Evolutionary conservation across 129 eudicot genomes (phyloP).

Genomic region (Calendula officinalis): DNA sequence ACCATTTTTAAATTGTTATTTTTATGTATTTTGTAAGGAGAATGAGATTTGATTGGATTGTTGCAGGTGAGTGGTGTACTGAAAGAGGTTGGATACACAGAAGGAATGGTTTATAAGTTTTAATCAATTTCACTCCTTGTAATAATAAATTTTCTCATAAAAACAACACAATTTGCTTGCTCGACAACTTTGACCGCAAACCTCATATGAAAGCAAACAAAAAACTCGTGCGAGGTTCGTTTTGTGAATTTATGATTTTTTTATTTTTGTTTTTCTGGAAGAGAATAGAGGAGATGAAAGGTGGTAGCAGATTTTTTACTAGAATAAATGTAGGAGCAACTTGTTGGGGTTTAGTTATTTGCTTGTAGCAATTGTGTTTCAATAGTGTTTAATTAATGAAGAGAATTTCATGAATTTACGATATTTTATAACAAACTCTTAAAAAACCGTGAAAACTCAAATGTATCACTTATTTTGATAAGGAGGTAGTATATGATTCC

Average conservation of each 20-base stretch:
- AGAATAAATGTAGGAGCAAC: conserved; percentile 20
- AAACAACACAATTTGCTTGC: neutral
- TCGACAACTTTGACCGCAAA: conserved; percentile 3
- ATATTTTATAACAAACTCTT: no score
- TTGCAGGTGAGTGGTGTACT: conserved; percentile 81
- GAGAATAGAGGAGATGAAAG: no score
- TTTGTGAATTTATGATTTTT: no score
- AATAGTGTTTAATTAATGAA: neutral
- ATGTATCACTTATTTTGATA: no score
- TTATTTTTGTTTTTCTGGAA: no score
- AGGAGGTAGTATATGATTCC: no score
- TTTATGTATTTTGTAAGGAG: neutral
- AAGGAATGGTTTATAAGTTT: conserved; percentile 92
- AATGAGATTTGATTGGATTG: conserved; percentile 4
- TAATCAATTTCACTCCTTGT: conserved; percentile 18
- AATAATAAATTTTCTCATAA: conserved; percentile 15
- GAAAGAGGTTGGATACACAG: conserved; percentile 90
- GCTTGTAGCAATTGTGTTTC: neutral
- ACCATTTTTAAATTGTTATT: neutral
- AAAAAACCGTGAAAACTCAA: no score
- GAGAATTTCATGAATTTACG: neutral
- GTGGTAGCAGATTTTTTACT: neutral
- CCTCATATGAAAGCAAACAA: neutral
- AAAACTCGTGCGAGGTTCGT: no score
- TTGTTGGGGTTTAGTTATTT: neutral